Percentiles rank a stretch among this genome's conserved stretches.
These are phyloP conservation scores for Chaetomium olivaceum DNA, from an alignment of 2,329 filamentous ascomycete genomes.

Conservation along the genomic window DNA sequence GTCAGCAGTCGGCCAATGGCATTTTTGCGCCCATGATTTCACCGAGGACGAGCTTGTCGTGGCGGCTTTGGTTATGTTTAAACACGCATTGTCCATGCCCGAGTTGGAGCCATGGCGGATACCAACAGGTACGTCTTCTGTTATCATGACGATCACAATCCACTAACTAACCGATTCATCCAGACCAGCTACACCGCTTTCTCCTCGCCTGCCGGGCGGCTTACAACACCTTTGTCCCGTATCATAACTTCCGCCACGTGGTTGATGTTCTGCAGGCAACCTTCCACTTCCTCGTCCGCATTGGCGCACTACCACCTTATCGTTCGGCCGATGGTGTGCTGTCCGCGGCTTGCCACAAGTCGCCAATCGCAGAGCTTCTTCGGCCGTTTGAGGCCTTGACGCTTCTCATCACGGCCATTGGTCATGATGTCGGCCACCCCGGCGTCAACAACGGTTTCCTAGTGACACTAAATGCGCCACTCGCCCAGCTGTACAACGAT, in stretches of 20 bases:
- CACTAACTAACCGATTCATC: neutral
- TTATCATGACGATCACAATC: neutral
- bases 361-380: slow-evolving; percentile 73
- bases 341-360: slow-evolving; percentile 45
- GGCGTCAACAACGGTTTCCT: slow-evolving; percentile 98
- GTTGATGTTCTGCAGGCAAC: slow-evolving; percentile 93
- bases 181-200: slow-evolving; percentile 81
- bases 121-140: slow-evolving; percentile 60
- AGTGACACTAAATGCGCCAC: slow-evolving; percentile 83
- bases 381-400: slow-evolving; percentile 85
- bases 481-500: slow-evolving; percentile 96
- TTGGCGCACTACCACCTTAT: slow-evolving; percentile 74
- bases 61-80: slow-evolving; percentile 82
- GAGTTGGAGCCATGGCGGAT: slow-evolving; percentile 81
- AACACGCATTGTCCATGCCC: slow-evolving; percentile 80
- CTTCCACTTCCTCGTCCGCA: slow-evolving; percentile 82
- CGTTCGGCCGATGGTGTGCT: slow-evolving; percentile 40
- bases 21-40: slow-evolving; percentile 87
- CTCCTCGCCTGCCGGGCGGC: slow-evolving; percentile 84
- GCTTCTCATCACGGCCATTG: slow-evolving; percentile 91
- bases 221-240: slow-evolving; percentile 96
- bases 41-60: slow-evolving; percentile 87
- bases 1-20: slow-evolving; percentile 73
- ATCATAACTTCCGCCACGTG: slow-evolving; percentile 98
- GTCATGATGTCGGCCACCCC: slow-evolving; percentile 95